Evolutionary conservation across 805 yeast genomes (phyloP), one percentile per base, ranked within the genome.

Genomic region (Saturnispora sanitii): DNA sequence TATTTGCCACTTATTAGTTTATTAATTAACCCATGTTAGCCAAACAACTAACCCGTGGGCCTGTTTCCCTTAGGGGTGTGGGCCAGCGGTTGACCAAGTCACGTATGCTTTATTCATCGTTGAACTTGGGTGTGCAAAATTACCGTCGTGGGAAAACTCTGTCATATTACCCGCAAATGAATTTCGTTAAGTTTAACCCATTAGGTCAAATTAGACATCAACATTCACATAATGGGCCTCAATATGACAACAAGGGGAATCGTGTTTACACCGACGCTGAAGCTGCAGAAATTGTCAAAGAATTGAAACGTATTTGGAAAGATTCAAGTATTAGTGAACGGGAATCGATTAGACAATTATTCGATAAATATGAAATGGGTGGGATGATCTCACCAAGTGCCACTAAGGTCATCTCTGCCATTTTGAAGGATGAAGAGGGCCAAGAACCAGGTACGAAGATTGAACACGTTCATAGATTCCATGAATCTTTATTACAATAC

Each of bases 341-440:
- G 4, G 19, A 34, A n/a, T 41, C 44, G 35, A 35, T 51, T 18
- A 49, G 41, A 21, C 38, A 40, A 32, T 37, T 59, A 27, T 51
- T 58, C 33, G 51, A 52, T 17, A 49, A 53, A 32, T 56, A 53
- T 37, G 45, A 56, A 39, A 56, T 59, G 40, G 60, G 60, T n/a
- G 64, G 60, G 4, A 34, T 58, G 37, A 52, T 54, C 21, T 53
- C 59, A 5, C 56, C 57, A 3, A 48, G 54, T 16, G 56, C 60
- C 12, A 46, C 56, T 7, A 55, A 52, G 33, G 48, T 59, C 42
- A 45, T 57, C 26, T 50, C 54, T 22, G 37, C 47, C 0, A 55
- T 58, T 33, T 41, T 56, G 32, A 53, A 54, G 8, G 62, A 58
- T 39, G 33, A 44, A n/a, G 46, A 45, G 15, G 47, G 55, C 5